Base-by-base conservation (phyloP, 441 rosid species). In the Sinapis alba region DNA sequence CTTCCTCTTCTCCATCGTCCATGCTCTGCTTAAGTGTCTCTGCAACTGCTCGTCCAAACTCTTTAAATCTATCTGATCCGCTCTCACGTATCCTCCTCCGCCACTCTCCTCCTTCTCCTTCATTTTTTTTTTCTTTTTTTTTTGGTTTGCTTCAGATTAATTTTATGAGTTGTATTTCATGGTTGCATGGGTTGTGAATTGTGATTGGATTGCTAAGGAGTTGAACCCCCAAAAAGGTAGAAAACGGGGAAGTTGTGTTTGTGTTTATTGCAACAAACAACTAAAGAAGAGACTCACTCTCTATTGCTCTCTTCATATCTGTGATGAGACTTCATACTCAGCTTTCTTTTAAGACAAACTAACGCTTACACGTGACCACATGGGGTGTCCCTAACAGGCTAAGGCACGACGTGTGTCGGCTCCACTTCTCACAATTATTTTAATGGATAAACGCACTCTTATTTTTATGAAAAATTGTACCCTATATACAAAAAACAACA, bases 41-140 rank as follows among this genome's bases (percentile, higher is more conserved):
- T 88, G 85, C 7, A 84, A 75, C 71, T 84, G 89, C 73, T 85
- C 90, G 71, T 86, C 92, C 63, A 86, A 70, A 79, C 89, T 87
- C 84, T 85, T 82, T 79, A 94, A 89, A 83, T 94, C 98, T 84
- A 92, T 92, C 87, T 87, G 90, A 85, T 92, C 97, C 16, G 99
- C 99, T 73, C 99, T 82, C 73, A 94, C 94, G 72, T 89, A 85
- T 69, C 82, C 89, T 20, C 79, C 75, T n/a, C 71, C 80, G 2
- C 87, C 94, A 30, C 86, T 80, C 79, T 84, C 96, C 73, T 78
- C 83, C 87, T 86, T 89, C 83, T 88, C 91, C 88, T 86, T 88
- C 97, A 90, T 90, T 28, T 71, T 79, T 90, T 28, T 72, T 79
- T 51, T 36, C 43, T 56, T 66, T 38, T 21, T 4, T 53, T 50